phyloP scores from a whole-genome alignment of 75 land plant genomes.

The Selaginella tamariscina region DNA sequence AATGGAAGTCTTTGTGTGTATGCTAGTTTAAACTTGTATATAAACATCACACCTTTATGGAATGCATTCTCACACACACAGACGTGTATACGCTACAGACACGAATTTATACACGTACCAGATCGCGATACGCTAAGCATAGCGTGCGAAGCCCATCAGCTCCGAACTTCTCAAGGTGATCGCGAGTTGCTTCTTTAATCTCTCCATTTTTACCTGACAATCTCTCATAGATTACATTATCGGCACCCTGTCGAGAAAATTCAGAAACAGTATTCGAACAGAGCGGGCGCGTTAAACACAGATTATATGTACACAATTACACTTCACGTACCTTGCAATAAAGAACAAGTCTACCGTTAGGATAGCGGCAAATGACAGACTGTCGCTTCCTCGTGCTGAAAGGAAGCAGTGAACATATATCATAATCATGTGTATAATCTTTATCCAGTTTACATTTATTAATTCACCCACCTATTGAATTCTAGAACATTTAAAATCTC shows the following conservation, averaged over 20 bases:
- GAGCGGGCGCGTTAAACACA: neutral
- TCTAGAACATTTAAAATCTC: constrained; percentile 96
- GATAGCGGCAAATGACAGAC: constrained; percentile 94
- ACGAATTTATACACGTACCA: too few relatives aligned
- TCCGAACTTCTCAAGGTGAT: constrained; percentile 90
- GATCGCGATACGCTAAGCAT: constrained; percentile 78
- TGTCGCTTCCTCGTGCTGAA: constrained; percentile 89
- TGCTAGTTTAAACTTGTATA: too few relatives aligned
- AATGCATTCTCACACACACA: too few relatives aligned
- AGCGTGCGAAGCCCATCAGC: constrained; percentile 91
- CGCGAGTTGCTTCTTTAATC: constrained; percentile 58
- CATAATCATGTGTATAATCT: too few relatives aligned
- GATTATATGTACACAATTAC: neutral
- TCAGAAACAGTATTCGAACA: neutral
- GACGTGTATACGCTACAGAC: too few relatives aligned
- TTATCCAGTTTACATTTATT: too few relatives aligned
- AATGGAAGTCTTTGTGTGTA: too few relatives aligned
- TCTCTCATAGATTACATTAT: constrained; percentile 87
- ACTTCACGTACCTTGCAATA: constrained; percentile 75
- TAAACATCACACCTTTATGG: too few relatives aligned
- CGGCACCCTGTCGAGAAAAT: constrained; percentile 86
- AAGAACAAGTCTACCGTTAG: constrained; percentile 72
- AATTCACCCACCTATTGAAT: constrained; percentile 72
- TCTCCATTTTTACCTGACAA: constrained; percentile 32
- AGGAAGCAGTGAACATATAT: too few relatives aligned